A percentile compares a stretch with the other conserved stretches of the same genome.
phyloP scores from a whole-genome alignment of 345 rosid species.

The Eucalyptus sideroxylon region DNA sequence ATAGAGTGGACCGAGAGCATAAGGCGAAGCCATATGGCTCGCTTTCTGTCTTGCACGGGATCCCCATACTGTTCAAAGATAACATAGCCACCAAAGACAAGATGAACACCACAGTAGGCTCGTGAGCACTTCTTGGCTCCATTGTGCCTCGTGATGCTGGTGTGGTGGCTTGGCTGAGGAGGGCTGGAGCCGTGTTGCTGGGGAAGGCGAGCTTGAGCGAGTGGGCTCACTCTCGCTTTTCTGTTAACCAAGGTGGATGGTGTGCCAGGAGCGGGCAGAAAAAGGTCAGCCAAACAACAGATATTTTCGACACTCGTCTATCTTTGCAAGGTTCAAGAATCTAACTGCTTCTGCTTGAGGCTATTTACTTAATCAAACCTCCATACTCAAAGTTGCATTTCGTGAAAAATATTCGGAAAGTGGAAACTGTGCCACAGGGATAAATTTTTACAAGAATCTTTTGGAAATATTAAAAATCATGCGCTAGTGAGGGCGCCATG shows the following conservation, averaged over 20 bases:
- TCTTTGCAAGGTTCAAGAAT: neutral
- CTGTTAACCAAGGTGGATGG: slow-evolving; percentile 22
- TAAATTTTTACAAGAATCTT: neutral
- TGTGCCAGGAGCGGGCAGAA: slow-evolving; percentile 54
- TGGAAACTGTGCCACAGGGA: neutral
- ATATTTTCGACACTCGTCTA: neutral
- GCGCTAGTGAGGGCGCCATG: neutral
- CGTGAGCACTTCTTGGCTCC: slow-evolving; percentile 48
- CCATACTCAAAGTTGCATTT: neutral
- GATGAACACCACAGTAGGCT: slow-evolving; percentile 67
- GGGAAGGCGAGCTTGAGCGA: slow-evolving; percentile 78
- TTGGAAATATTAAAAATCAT: neutral
- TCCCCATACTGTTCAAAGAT: slow-evolving; percentile 63
- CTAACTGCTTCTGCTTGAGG: neutral
- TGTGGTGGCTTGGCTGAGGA: slow-evolving; percentile 41
- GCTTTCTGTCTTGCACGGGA: slow-evolving; percentile 30
- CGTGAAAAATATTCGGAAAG: neutral
- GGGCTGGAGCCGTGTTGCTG: slow-evolving; percentile 54
- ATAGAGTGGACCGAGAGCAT: slow-evolving; percentile 43
- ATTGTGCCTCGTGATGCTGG: slow-evolving; percentile 51
- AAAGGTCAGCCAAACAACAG: slow-evolving; percentile 17
- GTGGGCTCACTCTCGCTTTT: slow-evolving; percentile 28
- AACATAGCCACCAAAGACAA: slow-evolving; percentile 47
- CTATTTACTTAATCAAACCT: neutral
- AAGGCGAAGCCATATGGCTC: neutral